These are phyloP conservation scores for Annona squamosa DNA, from an alignment of 164 flowering plant species.

Conservation along the genomic window DNA sequence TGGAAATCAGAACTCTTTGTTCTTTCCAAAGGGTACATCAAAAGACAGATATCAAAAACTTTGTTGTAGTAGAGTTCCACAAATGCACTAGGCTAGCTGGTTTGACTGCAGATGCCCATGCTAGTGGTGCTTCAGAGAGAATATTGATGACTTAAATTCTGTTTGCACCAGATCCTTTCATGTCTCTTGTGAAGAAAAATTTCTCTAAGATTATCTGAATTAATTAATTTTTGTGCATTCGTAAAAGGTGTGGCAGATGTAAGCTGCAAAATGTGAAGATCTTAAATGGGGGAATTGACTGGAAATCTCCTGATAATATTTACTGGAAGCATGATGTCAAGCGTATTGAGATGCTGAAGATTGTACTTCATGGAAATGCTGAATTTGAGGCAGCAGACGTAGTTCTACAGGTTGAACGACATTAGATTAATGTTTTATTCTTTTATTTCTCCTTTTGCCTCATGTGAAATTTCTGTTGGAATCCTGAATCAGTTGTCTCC, in stretches of 20 bases:
- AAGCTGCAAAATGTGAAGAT: conserved; percentile 66
- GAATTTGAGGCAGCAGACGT: conserved; percentile 92
- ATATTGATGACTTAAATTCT: background rate
- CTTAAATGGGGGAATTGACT: conserved; percentile 74
- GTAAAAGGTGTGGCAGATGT: conserved; percentile 76
- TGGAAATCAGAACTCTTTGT: too few species aligned
- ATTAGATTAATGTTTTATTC: background rate
- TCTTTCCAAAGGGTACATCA: too few species aligned
- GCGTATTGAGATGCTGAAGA: conserved; percentile 57
- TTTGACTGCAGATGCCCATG: background rate
- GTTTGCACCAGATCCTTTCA: background rate
- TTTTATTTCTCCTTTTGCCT: background rate
- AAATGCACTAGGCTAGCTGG: background rate
- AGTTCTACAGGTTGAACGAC: conserved; percentile 43
- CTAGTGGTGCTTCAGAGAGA: background rate
- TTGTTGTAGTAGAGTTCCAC: too few species aligned
- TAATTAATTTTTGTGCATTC: conserved; percentile 3
- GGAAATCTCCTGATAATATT: conserved; percentile 53
- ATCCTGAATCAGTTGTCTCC: background rate
- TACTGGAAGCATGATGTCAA: conserved; percentile 88
- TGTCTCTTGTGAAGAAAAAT: background rate
- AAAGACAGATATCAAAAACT: too few species aligned
- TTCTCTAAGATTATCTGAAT: background rate
- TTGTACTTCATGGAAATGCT: conserved; percentile 90
- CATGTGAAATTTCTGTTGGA: background rate